phyloP scores from a whole-genome alignment of 768 basidiomycete species.

The Tylopilus cervinicoccineus region DNA sequence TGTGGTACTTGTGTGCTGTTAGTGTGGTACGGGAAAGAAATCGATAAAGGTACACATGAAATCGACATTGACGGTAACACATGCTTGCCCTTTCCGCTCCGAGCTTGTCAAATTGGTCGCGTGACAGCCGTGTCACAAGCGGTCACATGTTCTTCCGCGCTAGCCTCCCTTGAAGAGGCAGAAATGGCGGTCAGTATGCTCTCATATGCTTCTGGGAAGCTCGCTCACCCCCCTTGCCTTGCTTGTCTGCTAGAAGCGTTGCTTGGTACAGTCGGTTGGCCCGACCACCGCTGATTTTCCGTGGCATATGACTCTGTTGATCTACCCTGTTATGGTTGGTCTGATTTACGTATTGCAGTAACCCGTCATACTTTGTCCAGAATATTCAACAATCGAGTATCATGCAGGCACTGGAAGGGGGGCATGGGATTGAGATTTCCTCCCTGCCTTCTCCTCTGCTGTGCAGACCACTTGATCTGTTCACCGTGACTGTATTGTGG shows the following conservation, averaged over 20 bases:
- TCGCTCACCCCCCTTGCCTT: slow-evolving; percentile 77
- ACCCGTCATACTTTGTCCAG: slow-evolving; percentile 80
- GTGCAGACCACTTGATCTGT: not conserved
- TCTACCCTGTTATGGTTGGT: slow-evolving; percentile 73
- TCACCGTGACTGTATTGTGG: not conserved
- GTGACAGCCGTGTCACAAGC: slow-evolving; percentile 1
- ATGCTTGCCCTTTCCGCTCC: slow-evolving; percentile 26
- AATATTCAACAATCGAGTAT: slow-evolving; percentile 88
- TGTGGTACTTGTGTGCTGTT: not conserved
- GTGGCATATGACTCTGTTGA: slow-evolving; percentile 50
- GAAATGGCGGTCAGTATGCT: slow-evolving; percentile 14
- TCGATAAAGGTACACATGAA: slow-evolving; percentile 16
- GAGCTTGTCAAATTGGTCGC: not conserved
- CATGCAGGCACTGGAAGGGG: slow-evolving; percentile 39
- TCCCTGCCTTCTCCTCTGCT: not conserved
- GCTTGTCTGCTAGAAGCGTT: slow-evolving; percentile 53
- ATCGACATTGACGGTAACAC: slow-evolving; percentile 21
- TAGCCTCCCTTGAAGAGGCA: slow-evolving; percentile 45
- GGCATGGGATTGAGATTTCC: slow-evolving; percentile 9
- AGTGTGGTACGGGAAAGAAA: slow-evolving; percentile 19
- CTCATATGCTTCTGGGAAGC: slow-evolving; percentile 68
- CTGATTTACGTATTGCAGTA: slow-evolving; percentile 79
- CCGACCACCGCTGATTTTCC: slow-evolving; percentile 30
- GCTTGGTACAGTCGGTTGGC: slow-evolving; percentile 74
- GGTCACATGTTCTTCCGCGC: not conserved